Conservation (phyloP, 768 basidiomycete genomes). For the Kwoniella dendrophila region DNA sequence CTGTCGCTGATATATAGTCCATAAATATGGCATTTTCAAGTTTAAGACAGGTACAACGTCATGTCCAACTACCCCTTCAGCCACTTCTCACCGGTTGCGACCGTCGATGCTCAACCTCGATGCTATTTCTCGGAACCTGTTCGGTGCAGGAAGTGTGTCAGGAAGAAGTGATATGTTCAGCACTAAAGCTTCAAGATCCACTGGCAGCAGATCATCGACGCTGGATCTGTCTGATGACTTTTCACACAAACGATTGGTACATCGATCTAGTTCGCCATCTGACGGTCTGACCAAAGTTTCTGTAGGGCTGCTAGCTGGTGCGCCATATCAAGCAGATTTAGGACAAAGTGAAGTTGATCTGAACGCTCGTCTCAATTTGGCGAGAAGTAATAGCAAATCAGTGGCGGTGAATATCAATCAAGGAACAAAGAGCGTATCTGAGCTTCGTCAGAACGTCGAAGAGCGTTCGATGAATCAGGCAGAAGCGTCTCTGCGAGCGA, state of each 20-base stretch:
- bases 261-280: slow-evolving; percentile 18
- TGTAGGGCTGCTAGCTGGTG: slow-evolving; percentile 12
- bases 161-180: slow-evolving; percentile 73
- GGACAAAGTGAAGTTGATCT: slow-evolving; percentile 62
- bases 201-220: slow-evolving; percentile 70
- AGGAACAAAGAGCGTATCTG: slow-evolving; percentile 7
- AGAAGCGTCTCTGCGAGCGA: slow-evolving; percentile 13
- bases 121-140: slow-evolving; percentile 84
- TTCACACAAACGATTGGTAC: slow-evolving; percentile 16
- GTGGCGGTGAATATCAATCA: slow-evolving; percentile 20
- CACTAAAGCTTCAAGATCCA: slow-evolving; percentile 64
- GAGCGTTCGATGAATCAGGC: background rate
- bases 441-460: slow-evolving; percentile 1
- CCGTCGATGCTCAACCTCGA: slow-evolving; percentile 88
- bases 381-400: slow-evolving; percentile 66
- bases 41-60: slow-evolving; percentile 77
- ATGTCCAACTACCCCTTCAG: slow-evolving; percentile 81
- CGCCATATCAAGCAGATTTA: slow-evolving; percentile 46
- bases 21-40: slow-evolving; percentile 81
- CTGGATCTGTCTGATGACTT: slow-evolving; percentile 15
- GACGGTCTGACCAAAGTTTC: background rate
- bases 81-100: slow-evolving; percentile 65
- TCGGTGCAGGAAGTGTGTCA: slow-evolving; percentile 61
- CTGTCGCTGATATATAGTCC: slow-evolving; percentile 42
- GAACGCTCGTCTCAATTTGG: slow-evolving; percentile 74